These are phyloP conservation scores for Kwoniella pini DNA, from an alignment of 768 basidiomycete species.

Conservation along the genomic window DNA sequence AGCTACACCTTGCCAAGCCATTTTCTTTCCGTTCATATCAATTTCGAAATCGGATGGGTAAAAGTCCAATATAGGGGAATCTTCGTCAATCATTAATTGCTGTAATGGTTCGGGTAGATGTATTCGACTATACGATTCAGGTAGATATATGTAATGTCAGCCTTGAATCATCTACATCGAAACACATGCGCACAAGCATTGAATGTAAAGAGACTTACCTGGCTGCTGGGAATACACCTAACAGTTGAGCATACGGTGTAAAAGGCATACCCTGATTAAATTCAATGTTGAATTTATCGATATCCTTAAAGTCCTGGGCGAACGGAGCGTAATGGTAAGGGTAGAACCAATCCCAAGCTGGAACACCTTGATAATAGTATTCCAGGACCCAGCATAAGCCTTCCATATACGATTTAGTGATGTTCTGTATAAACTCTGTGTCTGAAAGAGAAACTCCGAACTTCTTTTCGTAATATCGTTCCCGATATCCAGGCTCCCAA, in stretches of 20 bases:
- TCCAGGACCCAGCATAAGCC: constrained; percentile 93
- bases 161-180: too few relatives aligned
- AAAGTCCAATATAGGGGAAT: constrained; percentile 93
- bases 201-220: constrained; percentile 57
- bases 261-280: constrained; percentile 85
- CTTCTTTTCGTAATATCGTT: constrained; percentile 92
- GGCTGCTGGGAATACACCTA: constrained; percentile 96
- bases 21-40: constrained; percentile 99
- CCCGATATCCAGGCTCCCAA: constrained; percentile 94
- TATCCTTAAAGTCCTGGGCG: constrained; percentile 84
- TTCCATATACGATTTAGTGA: constrained; percentile 84
- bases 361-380: constrained; percentile 97
- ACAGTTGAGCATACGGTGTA: constrained; percentile 94
- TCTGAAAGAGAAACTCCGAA: constrained; percentile 77
- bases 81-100: constrained; percentile 76
- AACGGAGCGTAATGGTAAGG: constrained; percentile 98
- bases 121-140: constrained; percentile 62
- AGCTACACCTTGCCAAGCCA: constrained; percentile 99
- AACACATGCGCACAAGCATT: too few relatives aligned
- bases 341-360: constrained; percentile 98
- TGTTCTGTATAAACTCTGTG: constrained; percentile 65
- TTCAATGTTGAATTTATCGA: constrained; percentile 73
- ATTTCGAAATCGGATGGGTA: constrained; percentile 89
- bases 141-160: constrained; percentile 1
- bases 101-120: constrained; percentile 89